Percentiles rank a stretch among this genome's conserved stretches.
These are phyloP conservation scores for Mariannaea elegans DNA, from an alignment of 2,329 filamentous ascomycete species.

Conservation along the genomic window DNA sequence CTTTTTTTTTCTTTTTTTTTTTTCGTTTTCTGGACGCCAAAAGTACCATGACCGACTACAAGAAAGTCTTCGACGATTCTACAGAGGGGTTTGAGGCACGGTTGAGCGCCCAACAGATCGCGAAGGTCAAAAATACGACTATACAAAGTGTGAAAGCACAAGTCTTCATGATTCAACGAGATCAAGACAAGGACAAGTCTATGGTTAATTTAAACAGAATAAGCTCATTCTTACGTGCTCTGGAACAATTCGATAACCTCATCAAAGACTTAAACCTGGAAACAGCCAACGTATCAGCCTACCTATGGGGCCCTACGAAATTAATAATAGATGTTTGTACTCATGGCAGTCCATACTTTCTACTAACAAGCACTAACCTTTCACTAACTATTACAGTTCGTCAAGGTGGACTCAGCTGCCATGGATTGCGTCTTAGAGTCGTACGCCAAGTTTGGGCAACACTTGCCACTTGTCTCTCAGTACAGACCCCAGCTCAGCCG, in stretches of 20 bases:
- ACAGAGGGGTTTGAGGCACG: background rate
- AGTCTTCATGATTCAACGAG: conserved; percentile 4
- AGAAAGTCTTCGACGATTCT: background rate
- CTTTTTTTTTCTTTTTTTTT: background rate
- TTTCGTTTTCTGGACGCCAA: background rate
- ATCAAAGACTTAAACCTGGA: background rate
- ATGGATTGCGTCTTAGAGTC: conserved; percentile 9
- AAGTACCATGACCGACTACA: background rate
- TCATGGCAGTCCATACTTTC: background rate
- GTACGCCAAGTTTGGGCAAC: background rate
- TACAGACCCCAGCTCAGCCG: background rate
- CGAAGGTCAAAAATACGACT: background rate
- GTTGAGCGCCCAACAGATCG: background rate
- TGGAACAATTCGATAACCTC: conserved; percentile 4
- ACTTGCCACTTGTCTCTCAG: background rate
- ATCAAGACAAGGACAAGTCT: conserved; percentile 6
- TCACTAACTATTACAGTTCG: background rate
- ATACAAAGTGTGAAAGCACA: background rate
- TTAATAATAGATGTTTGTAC: conserved; percentile 1
- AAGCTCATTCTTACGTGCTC: background rate
- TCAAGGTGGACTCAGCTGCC: background rate
- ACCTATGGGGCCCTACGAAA: conserved; percentile 11
- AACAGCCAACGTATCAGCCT: background rate
- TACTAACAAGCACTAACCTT: no score
- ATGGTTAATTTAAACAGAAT: conserved; percentile 12